phyloP scores from a whole-genome alignment of 2,329 filamentous ascomycete genomes.

The Colletotrichum gigasporum region DNA sequence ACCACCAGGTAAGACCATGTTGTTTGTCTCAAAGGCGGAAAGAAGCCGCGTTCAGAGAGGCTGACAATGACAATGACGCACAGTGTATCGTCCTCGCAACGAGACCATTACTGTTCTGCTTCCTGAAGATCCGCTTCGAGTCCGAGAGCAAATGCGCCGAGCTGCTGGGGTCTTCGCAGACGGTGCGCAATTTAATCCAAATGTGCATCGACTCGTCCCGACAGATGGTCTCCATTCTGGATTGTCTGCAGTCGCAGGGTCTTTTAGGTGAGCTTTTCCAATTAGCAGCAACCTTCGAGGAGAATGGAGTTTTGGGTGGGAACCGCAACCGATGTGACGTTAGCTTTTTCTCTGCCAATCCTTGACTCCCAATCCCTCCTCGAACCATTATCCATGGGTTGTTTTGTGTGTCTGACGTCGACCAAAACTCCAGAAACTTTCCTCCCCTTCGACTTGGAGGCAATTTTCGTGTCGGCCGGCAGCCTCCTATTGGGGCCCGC shows the following conservation, averaged over 20 bases:
- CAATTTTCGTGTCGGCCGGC: constrained; percentile 53
- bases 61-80: neutral
- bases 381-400: too few relatives aligned
- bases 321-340: too few relatives aligned
- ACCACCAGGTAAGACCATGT: constrained; percentile 41
- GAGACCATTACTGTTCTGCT: constrained; percentile 42
- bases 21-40: too few relatives aligned
- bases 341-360: too few relatives aligned
- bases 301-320: too few relatives aligned
- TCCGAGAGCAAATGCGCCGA: constrained; percentile 35
- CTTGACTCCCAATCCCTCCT: too few relatives aligned
- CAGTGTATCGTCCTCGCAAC: constrained; percentile 46
- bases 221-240: constrained; percentile 49
- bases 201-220: constrained; percentile 46
- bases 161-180: constrained; percentile 49
- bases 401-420: neutral
- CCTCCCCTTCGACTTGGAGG: constrained; percentile 57
- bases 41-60: too few relatives aligned
- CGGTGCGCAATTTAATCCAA: constrained; percentile 43
- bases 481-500: constrained; percentile 49
- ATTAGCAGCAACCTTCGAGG: too few relatives aligned
- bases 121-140: constrained; percentile 43
- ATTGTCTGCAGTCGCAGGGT: constrained; percentile 53
- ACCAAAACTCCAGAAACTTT: constrained; percentile 54
- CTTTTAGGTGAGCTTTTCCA: constrained; percentile 50